Evolutionary conservation across 805 yeast genomes (phyloP).

Genomic region (Cyberlindnera galapagoensis): DNA sequence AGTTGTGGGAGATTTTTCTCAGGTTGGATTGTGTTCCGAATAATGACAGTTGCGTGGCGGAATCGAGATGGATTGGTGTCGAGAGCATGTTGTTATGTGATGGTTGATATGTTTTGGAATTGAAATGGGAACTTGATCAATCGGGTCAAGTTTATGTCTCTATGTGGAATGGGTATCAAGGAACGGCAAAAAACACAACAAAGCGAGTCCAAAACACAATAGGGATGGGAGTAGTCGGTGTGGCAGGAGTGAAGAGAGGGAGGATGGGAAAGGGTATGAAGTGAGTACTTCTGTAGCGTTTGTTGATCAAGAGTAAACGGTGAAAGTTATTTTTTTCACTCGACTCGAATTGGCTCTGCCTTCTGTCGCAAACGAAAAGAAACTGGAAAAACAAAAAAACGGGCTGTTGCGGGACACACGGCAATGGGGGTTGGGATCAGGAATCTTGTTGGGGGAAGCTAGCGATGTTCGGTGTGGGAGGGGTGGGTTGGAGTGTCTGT

Average conservation of each 20-base stretch:
- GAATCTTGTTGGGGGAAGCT: too few species aligned
- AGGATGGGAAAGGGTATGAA: too few species aligned
- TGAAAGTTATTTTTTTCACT: constrained; percentile 13
- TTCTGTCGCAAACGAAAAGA: constrained; percentile 8
- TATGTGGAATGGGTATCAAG: neutral
- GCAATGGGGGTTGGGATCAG: too few species aligned
- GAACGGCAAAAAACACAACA: neutral
- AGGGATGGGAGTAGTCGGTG: neutral
- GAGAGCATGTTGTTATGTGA: constrained; percentile 14
- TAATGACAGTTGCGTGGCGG: constrained; percentile 8
- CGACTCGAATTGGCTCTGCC: constrained; percentile 21
- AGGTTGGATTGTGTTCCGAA: constrained; percentile 9
- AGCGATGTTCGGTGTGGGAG: too few species aligned
- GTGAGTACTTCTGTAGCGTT: too few species aligned
- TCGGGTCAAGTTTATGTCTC: too few species aligned
- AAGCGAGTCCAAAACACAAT: neutral
- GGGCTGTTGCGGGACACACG: too few species aligned
- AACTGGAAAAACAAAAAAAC: neutral
- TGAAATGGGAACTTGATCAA: too few species aligned
- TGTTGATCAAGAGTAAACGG: too few species aligned
- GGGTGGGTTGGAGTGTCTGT: too few species aligned
- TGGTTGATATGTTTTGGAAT: constrained; percentile 1
- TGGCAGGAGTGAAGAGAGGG: too few species aligned
- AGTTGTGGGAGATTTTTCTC: constrained; percentile 16
- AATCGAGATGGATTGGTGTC: constrained; percentile 15